phyloP scores from a whole-genome alignment of 441 rosid genomes.

The Viola pubescens region DNA sequence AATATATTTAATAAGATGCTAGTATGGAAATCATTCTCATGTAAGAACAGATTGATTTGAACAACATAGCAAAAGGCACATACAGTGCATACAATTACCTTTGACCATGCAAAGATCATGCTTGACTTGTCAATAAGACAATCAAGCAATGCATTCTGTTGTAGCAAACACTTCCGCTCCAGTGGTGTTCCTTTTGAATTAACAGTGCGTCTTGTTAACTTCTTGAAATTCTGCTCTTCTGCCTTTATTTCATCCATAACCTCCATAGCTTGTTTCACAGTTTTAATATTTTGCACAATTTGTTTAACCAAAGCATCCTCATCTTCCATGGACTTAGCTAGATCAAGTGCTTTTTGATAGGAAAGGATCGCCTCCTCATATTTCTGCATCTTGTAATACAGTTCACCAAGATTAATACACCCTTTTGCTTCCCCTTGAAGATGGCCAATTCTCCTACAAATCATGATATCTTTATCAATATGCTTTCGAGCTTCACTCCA shows the following conservation, averaged over 20 bases:
- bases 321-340: conserved; percentile 91
- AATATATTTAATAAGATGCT: too few species aligned
- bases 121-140: conserved; percentile 80
- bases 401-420: conserved; percentile 87
- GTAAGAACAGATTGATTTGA: too few species aligned
- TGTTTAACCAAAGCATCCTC: conserved; percentile 71
- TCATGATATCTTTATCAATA: conserved; percentile 69
- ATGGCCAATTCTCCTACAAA: conserved; percentile 67
- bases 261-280: conserved; percentile 55
- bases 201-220: conserved; percentile 46
- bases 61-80: too few species aligned
- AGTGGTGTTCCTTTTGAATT: conserved; percentile 50
- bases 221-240: conserved; percentile 79
- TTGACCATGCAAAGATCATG: conserved; percentile 62
- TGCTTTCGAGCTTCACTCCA: conserved; percentile 76
- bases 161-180: conserved; percentile 61
- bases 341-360: conserved; percentile 65
- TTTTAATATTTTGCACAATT: conserved; percentile 53
- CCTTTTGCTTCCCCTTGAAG: conserved; percentile 95
- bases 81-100: conserved; percentile 31
- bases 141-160: conserved; percentile 58
- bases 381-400: conserved; percentile 64
- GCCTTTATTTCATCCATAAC: conserved; percentile 64
- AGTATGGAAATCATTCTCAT: too few species aligned
- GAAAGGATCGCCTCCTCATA: conserved; percentile 70